A percentile compares a stretch with the other conserved stretches of the same genome.
phyloP scores from a whole-genome alignment of 2,329 filamentous ascomycete species.

The Gaeumannomyces tritici region DNA sequence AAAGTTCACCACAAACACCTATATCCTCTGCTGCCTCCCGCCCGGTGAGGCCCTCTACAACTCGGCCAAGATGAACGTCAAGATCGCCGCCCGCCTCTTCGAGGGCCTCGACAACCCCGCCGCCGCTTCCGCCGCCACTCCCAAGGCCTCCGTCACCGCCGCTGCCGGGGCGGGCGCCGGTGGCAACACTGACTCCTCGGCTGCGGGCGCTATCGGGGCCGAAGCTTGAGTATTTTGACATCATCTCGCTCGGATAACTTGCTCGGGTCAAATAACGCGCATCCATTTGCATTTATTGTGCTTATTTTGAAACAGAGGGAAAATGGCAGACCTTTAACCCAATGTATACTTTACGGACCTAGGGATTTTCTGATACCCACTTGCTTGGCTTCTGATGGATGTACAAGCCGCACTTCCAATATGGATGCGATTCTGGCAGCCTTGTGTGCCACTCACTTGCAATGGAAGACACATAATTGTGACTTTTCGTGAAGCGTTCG shows the following conservation, averaged over 20 bases:
- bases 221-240: neutral
- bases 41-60: slow-evolving; percentile 90
- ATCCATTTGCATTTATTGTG: neutral
- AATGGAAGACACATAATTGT: neutral
- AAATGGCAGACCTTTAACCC: neutral
- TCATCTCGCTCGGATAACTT: too few species aligned
- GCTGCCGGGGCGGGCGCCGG: neutral
- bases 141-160: neutral
- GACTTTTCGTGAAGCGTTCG: too few species aligned
- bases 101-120: slow-evolving; percentile 51
- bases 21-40: slow-evolving; percentile 84
- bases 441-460: neutral
- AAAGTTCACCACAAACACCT: slow-evolving; percentile 95
- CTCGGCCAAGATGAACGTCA: slow-evolving; percentile 79
- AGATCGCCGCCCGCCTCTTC: slow-evolving; percentile 77
- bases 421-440: neutral
- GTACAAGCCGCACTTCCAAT: neutral
- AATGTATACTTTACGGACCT: neutral
- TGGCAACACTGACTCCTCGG: neutral
- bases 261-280: neutral
- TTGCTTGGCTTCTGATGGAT: neutral
- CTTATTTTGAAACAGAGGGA: neutral
- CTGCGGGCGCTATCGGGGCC: neutral
- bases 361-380: slow-evolving; percentile 5
- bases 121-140: slow-evolving; percentile 10